phyloP scores from a whole-genome alignment of 768 basidiomycete species.

The Xerocomus potaroensis region DNA sequence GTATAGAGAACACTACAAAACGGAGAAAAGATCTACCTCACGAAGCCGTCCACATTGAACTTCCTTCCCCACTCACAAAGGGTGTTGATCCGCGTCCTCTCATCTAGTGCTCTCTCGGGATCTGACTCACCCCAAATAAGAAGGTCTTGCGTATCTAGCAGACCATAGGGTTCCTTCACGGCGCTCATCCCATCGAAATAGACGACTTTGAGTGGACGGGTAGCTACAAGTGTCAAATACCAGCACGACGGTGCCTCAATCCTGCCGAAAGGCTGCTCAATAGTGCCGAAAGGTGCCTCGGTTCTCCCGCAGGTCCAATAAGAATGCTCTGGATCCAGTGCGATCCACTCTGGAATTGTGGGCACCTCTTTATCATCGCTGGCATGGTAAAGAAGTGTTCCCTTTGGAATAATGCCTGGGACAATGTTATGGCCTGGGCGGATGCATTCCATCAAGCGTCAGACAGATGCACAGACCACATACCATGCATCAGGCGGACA shows the following conservation, averaged over 20 bases:
- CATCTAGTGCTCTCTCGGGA: not conserved
- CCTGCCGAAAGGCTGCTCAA: too few relatives aligned
- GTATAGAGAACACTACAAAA: not conserved
- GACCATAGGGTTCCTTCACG: not conserved
- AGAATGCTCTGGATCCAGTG: not conserved
- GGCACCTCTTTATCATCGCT: not conserved
- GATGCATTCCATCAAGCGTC: not conserved
- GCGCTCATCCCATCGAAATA: not conserved
- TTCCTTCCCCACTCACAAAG: not conserved
- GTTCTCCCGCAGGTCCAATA: not conserved
- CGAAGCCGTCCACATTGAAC: not conserved
- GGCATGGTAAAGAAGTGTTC: not conserved
- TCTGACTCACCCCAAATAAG: not conserved
- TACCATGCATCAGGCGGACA: not conserved
- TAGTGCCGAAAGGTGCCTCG: too few relatives aligned
- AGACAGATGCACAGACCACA: not conserved
- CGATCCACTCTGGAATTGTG: not conserved
- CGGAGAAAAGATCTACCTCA: not conserved
- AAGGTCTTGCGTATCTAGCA: not conserved
- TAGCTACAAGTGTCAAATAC: not conserved
- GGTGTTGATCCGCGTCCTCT: not conserved
- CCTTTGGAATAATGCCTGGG: not conserved
- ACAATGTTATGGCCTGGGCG: not conserved
- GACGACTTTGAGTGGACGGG: not conserved
- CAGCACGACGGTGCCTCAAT: too few relatives aligned